Conservation (phyloP, 2,329 filamentous ascomycete species). For the Pestalotiopsis sp. region DNA sequence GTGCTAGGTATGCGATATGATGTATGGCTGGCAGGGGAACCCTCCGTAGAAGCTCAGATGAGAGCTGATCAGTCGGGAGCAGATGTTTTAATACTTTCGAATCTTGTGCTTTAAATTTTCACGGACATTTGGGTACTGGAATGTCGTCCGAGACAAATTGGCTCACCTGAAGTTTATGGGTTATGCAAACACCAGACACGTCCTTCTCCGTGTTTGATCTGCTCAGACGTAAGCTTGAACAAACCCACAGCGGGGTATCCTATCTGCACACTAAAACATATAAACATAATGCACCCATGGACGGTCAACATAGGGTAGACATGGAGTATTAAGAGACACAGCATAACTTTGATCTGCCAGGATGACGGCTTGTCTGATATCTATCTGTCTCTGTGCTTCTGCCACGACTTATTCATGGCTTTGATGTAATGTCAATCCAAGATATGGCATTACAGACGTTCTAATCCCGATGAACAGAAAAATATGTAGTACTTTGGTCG, state of each 20-base stretch:
- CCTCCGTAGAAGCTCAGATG: neutral
- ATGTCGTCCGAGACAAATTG: neutral
- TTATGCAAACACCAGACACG: neutral
- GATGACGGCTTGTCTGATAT: too few relatives aligned
- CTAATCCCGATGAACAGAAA: too few relatives aligned
- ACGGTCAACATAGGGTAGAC: too few relatives aligned
- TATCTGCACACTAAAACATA: neutral
- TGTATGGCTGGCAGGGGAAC: neutral
- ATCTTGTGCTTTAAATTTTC: neutral
- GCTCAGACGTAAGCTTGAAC: neutral
- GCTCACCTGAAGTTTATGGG: neutral
- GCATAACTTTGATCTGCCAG: too few relatives aligned
- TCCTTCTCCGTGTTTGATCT: neutral
- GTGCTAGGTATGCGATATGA: neutral
- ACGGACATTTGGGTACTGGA: neutral
- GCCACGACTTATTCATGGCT: too few relatives aligned
- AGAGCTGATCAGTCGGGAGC: neutral
- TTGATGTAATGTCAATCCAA: too few relatives aligned
- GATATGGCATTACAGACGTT: too few relatives aligned
- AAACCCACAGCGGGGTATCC: neutral
- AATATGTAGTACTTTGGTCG: too few relatives aligned
- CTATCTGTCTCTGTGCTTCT: too few relatives aligned
- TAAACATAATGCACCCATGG: neutral
- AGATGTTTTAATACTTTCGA: neutral
- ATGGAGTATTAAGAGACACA: too few relatives aligned